Evolutionary conservation across 1,284 basidiomycete genomes (phyloP), one percentile per base, ranked within the genome.

Genomic region (Moesziomyces sp.): DNA sequence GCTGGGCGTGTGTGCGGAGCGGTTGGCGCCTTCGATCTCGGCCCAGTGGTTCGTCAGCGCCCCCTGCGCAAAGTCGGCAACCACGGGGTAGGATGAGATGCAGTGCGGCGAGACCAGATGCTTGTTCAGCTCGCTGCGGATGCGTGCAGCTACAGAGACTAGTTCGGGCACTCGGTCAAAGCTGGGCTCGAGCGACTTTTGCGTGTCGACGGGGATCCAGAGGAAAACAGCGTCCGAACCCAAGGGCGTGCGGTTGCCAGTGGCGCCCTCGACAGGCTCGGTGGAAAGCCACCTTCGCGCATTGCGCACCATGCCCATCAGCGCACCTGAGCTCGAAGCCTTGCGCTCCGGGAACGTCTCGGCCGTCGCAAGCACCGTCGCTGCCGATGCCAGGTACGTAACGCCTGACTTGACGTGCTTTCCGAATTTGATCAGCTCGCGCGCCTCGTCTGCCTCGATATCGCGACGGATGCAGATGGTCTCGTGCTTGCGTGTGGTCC

Each of bases 271-370:
- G 0, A 46, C 43, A 3, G 50, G 26, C 28, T 50, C 52, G 11
- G 54, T 47, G 13, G 49, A 46, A 1, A 74, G 19, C 71, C 71
- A 74, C 48, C 71, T 43, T 50, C 71, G 45, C 9, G 61, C 60
- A 19, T 74, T 74, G 52, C 71, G 59, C 7, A 67, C 67, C 59
- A 74, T 70, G 8, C 71, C 71, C 54, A 74, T 54, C 26, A 74
- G 21, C 14, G 71, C 71, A n/a, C 71, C 71, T 2, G 34, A 21
- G 24, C 61, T 62, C 7, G 50, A 23, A 8, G 52, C 50, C 11
- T 58, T 70, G 21, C 66, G 59, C n/a, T 60, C 64, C 4, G 64
- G 64, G 40, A 46, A 74, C 28, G 59, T 59, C 53, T 64, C 61
- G 35, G 58, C 58, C 0, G 61, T 61, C 3, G 61, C 54, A 26